Percentiles rank a stretch among this genome's conserved stretches.
Evolutionary conservation across 169 alveolate species (phyloP).

Genomic region (Babesia gibsoni): DNA sequence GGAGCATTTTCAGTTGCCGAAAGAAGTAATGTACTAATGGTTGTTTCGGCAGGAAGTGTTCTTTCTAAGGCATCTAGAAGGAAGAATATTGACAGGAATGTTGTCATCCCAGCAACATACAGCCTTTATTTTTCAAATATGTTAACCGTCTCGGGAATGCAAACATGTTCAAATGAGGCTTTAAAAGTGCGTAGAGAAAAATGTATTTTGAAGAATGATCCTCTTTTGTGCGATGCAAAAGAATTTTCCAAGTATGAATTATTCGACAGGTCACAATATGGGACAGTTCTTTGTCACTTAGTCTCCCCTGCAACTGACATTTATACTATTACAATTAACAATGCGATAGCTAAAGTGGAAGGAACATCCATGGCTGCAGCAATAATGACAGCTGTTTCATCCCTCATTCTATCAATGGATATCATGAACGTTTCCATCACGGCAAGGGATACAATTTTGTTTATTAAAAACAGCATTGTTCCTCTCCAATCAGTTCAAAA

Average conservation of each 20-base stretch:
- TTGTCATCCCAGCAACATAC: slow-evolving; percentile 7
- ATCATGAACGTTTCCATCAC: slow-evolving; percentile 28
- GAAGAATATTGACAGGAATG: background rate
- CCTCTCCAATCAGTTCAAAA: background rate
- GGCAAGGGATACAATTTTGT: background rate
- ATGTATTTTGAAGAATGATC: background rate
- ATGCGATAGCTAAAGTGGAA: slow-evolving; percentile 44
- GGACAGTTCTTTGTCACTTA: slow-evolving; percentile 43
- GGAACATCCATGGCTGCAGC: slow-evolving; percentile 71
- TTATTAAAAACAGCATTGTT: background rate
- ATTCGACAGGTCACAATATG: slow-evolving; percentile 59
- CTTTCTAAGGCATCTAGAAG: background rate
- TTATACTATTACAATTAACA: slow-evolving; percentile 46
- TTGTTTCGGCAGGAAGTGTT: slow-evolving; percentile 6
- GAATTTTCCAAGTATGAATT: slow-evolving; percentile 1
- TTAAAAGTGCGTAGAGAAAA: background rate
- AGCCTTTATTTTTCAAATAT: background rate
- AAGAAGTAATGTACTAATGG: background rate
- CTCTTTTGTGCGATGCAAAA: background rate
- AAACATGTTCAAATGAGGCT: background rate
- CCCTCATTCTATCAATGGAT: slow-evolving; percentile 53
- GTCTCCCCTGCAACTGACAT: slow-evolving; percentile 65
- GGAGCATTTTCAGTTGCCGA: slow-evolving; percentile 1
- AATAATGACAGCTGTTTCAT: slow-evolving; percentile 59
- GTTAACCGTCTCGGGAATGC: slow-evolving; percentile 11